A percentile compares a stretch with the other conserved stretches of the same genome.
These are phyloP conservation scores for Diaporthe australafricana DNA, from an alignment of 2,329 filamentous ascomycete genomes.

Conservation along the genomic window DNA sequence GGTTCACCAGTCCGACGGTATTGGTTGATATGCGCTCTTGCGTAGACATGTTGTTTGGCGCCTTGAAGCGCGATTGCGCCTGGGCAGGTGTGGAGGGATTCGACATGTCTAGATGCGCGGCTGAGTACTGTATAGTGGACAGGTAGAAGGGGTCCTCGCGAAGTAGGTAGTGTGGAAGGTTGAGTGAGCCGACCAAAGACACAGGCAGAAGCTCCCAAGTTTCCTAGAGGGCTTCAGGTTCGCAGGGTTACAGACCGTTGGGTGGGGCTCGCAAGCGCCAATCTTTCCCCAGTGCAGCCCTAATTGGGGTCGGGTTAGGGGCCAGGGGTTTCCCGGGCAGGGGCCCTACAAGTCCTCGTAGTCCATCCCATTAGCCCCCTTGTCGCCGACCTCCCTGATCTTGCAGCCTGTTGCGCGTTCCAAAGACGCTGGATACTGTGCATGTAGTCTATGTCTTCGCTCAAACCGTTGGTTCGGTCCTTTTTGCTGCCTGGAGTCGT, in stretches of 20 bases:
- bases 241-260: background rate
- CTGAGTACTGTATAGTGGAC: background rate
- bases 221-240: background rate
- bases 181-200: background rate
- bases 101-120: constrained; percentile 49
- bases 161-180: constrained; percentile 5
- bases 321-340: background rate
- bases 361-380: constrained; percentile 69
- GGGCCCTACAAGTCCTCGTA: constrained; percentile 2
- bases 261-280: too few species aligned
- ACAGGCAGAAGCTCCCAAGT: background rate
- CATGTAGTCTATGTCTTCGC: background rate
- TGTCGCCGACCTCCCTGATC: constrained; percentile 87
- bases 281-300: too few species aligned
- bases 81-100: constrained; percentile 44
- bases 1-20: constrained; percentile 90
- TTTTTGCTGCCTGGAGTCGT: constrained; percentile 48
- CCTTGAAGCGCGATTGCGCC: constrained; percentile 72
- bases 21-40: constrained; percentile 86
- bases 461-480: background rate
- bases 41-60: constrained; percentile 77
- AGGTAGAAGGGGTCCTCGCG: background rate
- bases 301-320: background rate
- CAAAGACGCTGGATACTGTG: background rate
- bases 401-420: constrained; percentile 61